These are phyloP conservation scores for Blastomyces parvus DNA, from an alignment of 2,329 filamentous ascomycete genomes.

Conservation along the genomic window DNA sequence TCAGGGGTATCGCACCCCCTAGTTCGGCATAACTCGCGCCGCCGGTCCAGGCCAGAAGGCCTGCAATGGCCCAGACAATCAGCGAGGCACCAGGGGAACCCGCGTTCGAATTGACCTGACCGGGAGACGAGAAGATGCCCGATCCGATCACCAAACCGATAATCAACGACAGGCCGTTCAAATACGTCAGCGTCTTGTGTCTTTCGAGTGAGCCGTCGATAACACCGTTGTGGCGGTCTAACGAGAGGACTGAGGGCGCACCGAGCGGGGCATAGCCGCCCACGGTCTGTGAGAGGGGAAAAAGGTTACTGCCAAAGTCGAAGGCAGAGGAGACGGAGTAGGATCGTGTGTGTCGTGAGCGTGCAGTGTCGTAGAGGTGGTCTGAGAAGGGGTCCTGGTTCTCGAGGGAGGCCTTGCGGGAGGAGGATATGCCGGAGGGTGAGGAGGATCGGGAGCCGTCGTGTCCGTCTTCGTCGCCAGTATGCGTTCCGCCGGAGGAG, in stretches of 20 bases:
- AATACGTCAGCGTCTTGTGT: slow-evolving; percentile 87
- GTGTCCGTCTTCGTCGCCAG: slow-evolving; percentile 41
- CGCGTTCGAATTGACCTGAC: slow-evolving; percentile 82
- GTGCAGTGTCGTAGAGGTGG: slow-evolving; percentile 42
- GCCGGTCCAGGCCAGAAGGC: slow-evolving; percentile 91
- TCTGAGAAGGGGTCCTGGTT: slow-evolving; percentile 65
- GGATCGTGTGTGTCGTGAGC: slow-evolving; percentile 50
- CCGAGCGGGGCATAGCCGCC: slow-evolving; percentile 77
- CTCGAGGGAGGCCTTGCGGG: slow-evolving; percentile 78
- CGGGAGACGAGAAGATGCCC: slow-evolving; percentile 90
- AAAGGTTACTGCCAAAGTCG: slow-evolving; percentile 87
- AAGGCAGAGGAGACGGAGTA: slow-evolving; percentile 91
- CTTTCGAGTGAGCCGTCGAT: slow-evolving; percentile 81
- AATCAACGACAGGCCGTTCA: slow-evolving; percentile 86
- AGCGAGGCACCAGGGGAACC: slow-evolving; percentile 84
- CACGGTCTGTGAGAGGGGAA: slow-evolving; percentile 77
- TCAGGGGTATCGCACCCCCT: slow-evolving; percentile 88
- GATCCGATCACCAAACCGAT: slow-evolving; percentile 91
- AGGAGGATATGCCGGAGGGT: slow-evolving; percentile 81
- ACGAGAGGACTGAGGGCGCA: slow-evolving; percentile 51
- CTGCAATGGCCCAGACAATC: slow-evolving; percentile 84
- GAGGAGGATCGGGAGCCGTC: slow-evolving; percentile 57
- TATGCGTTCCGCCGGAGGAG: slow-evolving; percentile 52
- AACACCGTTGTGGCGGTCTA: slow-evolving; percentile 48
- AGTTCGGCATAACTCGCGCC: slow-evolving; percentile 92